These are phyloP conservation scores for Zygoascus tannicola DNA, from an alignment of 805 yeast genomes.

Conservation along the genomic window DNA sequence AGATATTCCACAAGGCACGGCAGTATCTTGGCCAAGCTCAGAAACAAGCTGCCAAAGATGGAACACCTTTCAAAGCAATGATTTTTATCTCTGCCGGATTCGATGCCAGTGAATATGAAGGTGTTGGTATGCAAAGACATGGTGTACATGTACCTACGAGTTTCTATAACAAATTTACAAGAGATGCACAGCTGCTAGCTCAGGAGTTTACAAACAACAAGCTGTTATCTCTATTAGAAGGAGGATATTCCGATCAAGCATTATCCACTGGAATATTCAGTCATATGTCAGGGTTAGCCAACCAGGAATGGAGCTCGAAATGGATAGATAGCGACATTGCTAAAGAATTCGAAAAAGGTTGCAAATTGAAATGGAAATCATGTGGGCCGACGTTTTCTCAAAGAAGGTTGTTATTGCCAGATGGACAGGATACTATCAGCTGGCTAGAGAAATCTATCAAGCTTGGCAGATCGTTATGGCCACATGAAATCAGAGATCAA, in stretches of 20 bases:
- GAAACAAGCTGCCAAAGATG: conserved; percentile 18
- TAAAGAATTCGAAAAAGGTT: conserved; percentile 58
- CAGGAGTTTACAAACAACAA: conserved; percentile 52
- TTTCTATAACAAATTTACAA: conserved; percentile 62
- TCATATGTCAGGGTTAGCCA: conserved; percentile 63
- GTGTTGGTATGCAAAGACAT: conserved; percentile 78
- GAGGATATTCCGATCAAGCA: conserved; percentile 82
- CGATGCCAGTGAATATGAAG: conserved; percentile 79
- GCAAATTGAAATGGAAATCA: conserved; percentile 53
- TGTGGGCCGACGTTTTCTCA: conserved; percentile 27
- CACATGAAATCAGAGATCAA: conserved; percentile 14
- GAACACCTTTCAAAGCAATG: conserved; percentile 42
- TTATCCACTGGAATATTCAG: conserved; percentile 70
- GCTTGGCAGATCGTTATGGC: conserved; percentile 27
- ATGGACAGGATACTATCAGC: not conserved
- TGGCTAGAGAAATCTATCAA: conserved; percentile 24
- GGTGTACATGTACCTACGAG: conserved; percentile 73
- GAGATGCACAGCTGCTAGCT: conserved; percentile 62
- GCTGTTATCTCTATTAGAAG: conserved; percentile 64
- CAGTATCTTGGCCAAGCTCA: conserved; percentile 38
- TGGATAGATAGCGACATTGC: conserved; percentile 60
- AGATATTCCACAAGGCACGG: conserved; percentile 55
- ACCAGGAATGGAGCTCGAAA: conserved; percentile 45
- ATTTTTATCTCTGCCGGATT: conserved; percentile 80
- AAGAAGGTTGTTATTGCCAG: conserved; percentile 1